Evolutionary conservation across 441 rosid genomes (phyloP).

Genomic region (Adansonia madagascariensis): DNA sequence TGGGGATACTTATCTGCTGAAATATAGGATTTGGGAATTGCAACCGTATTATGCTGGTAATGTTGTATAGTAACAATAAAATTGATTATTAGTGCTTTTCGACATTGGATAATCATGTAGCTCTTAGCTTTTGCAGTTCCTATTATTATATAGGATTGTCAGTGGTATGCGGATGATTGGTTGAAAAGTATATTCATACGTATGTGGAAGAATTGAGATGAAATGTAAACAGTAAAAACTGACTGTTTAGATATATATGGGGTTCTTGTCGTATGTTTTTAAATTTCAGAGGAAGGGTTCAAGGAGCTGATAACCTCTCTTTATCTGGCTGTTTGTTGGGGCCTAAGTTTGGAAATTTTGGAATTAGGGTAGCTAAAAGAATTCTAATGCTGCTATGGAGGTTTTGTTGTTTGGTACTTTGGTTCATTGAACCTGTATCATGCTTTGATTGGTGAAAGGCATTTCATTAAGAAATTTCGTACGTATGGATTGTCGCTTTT

Average conservation of each 20-base stretch:
- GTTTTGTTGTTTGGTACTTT: background rate
- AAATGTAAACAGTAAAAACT: background rate
- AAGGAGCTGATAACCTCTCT: constrained; percentile 6
- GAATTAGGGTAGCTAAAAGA: background rate
- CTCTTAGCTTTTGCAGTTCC: constrained; percentile 7
- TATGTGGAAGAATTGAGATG: background rate
- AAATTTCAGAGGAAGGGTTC: background rate
- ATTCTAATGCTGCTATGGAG: background rate
- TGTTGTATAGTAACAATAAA: no score
- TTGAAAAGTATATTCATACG: background rate
- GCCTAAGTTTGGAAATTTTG: background rate
- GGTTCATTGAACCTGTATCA: background rate
- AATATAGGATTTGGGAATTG: no score
- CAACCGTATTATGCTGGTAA: no score
- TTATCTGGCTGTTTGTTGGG: background rate
- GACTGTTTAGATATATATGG: background rate
- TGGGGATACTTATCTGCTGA: background rate
- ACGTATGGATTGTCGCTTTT: background rate
- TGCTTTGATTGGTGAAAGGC: background rate
- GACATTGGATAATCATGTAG: background rate
- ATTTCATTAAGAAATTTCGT: background rate
- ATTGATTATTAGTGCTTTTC: background rate
- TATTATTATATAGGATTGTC: background rate
- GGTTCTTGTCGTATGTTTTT: background rate
- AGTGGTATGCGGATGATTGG: constrained; percentile 1